Evolutionary conservation across 495 filamentous ascomycete genomes (phyloP).

Genomic region (Cairneyella variabilis): DNA sequence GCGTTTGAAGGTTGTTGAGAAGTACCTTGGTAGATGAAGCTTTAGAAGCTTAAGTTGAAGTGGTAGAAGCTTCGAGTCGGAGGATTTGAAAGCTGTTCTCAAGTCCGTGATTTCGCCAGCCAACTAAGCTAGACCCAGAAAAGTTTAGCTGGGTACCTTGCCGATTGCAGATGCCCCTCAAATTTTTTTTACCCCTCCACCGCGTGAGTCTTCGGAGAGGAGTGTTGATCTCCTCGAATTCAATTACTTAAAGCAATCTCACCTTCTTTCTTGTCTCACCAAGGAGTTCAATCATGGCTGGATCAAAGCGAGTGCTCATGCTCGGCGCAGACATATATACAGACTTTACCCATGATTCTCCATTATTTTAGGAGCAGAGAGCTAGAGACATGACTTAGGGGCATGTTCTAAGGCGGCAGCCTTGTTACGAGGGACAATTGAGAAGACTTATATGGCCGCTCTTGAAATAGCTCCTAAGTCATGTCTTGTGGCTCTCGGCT

Average conservation of each 20-base stretch:
- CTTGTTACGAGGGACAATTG: no score
- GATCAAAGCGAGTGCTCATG: constrained; percentile 17
- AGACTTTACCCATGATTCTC: no score
- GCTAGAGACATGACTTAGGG: no score
- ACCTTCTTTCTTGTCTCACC: not conserved
- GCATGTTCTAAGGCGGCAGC: no score
- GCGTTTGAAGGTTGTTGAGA: constrained; percentile 4
- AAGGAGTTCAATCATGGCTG: constrained; percentile 19
- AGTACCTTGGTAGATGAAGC: constrained; percentile 10
- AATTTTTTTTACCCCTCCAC: constrained; percentile 4
- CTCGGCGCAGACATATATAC: no score
- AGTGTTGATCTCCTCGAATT: constrained; percentile 9
- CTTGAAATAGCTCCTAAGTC: no score
- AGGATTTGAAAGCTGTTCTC: constrained; percentile 1
- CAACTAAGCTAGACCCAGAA: not conserved
- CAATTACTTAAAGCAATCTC: not conserved
- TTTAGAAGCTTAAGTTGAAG: constrained; percentile 13
- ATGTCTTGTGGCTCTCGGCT: no score
- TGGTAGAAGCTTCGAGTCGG: not conserved
- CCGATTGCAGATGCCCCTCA: constrained; percentile 9
- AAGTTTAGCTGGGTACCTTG: not conserved
- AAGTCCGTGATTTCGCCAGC: not conserved
- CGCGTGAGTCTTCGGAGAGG: constrained; percentile 14
- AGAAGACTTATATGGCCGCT: no score
- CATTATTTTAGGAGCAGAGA: no score